phyloP scores from a whole-genome alignment of 2,329 filamentous ascomycete genomes.

The Fusarium metavorans region DNA sequence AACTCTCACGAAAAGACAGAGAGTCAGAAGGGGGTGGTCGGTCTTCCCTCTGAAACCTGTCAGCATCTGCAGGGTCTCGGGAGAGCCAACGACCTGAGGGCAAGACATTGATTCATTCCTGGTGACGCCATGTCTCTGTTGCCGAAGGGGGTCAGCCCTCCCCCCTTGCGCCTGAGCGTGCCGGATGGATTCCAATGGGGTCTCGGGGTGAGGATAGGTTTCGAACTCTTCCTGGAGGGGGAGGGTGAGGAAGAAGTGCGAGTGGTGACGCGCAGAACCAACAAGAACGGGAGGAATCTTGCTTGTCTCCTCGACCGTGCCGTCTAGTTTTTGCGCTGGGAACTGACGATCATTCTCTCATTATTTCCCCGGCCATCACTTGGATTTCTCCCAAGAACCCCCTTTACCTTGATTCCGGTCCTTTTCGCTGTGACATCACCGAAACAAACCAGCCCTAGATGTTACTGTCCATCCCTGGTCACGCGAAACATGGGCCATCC shows the following conservation, averaged over 20 bases:
- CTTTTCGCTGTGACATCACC: slow-evolving; percentile 54
- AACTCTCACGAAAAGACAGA: neutral
- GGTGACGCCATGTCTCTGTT: slow-evolving; percentile 33
- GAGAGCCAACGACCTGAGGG: slow-evolving; percentile 9
- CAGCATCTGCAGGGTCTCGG: slow-evolving; percentile 31
- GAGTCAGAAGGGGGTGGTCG: slow-evolving; percentile 23
- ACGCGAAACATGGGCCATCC: slow-evolving; percentile 28
- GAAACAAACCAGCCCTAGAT: neutral
- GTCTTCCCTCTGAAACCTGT: slow-evolving; percentile 15
- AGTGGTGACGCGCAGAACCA: slow-evolving; percentile 28
- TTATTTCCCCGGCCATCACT: neutral
- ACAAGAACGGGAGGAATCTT: slow-evolving; percentile 5
- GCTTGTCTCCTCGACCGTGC: slow-evolving; percentile 5
- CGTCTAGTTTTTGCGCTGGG: neutral
- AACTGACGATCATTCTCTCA: slow-evolving; percentile 10
- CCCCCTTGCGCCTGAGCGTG: neutral
- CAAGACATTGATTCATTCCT: slow-evolving; percentile 31
- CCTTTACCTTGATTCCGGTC: slow-evolving; percentile 22
- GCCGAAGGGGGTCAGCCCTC: slow-evolving; percentile 2
- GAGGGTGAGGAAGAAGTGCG: slow-evolving; percentile 24
- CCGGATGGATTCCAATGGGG: slow-evolving; percentile 32
- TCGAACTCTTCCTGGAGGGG: slow-evolving; percentile 12
- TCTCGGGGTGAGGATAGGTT: neutral
- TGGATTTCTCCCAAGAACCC: neutral
- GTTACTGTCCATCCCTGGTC: slow-evolving; percentile 18